Evolutionary conservation across 192 early-diverging fungal species (phyloP).

Genomic region (Entomortierella lignicola): DNA sequence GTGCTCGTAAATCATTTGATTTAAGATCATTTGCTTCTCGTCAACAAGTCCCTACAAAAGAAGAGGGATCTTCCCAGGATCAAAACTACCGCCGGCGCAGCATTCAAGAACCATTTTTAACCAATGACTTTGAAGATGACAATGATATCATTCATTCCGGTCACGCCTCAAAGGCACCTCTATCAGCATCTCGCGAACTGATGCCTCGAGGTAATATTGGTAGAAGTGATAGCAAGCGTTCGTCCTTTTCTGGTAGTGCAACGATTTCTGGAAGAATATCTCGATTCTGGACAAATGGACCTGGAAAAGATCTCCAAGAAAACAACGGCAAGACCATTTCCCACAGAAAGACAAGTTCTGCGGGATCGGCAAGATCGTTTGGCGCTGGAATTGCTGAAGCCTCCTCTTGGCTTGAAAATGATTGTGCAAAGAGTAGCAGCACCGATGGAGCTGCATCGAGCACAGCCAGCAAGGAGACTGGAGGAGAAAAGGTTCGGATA

Average conservation of each 20-base stretch:
- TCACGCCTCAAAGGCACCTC: neutral
- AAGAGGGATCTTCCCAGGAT: neutral
- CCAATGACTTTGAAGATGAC: neutral
- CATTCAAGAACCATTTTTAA: conserved; percentile 26
- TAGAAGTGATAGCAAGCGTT: neutral
- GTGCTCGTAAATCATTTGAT: conserved; percentile 23
- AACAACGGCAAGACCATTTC: no score
- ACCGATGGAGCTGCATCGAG: neutral
- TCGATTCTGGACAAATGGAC: conserved; percentile 27
- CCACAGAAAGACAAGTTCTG: conserved; percentile 6
- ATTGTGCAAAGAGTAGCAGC: neutral
- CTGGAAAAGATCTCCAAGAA: conserved; percentile 8
- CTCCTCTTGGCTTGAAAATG: neutral
- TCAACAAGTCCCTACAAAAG: neutral
- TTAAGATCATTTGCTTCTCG: conserved; percentile 13
- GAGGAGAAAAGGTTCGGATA: neutral
- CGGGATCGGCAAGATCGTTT: conserved; percentile 4
- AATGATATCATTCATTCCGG: neutral
- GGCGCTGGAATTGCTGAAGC: neutral
- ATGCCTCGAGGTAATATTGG: no score
- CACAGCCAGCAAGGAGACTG: neutral
- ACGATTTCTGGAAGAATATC: conserved; percentile 49
- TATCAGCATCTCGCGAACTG: no score
- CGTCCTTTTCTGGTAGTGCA: conserved; percentile 39
- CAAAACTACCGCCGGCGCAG: conserved; percentile 17